Conservation (phyloP, 257 asterid genomes). For the Sherardia arvensis region DNA sequence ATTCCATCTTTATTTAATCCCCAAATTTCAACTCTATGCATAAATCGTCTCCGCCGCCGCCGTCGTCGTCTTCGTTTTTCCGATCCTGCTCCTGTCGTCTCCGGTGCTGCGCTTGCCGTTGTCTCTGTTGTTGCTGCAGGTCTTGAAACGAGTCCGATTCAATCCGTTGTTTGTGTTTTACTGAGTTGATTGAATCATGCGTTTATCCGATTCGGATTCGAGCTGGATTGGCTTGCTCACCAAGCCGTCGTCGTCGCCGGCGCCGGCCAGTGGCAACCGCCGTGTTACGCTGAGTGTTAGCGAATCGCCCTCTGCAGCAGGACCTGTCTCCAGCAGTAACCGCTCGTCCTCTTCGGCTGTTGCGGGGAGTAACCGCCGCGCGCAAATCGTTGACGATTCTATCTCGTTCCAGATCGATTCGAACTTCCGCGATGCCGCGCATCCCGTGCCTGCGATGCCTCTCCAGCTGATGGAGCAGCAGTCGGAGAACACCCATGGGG, state of each 20-base stretch:
- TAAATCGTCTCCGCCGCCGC: background rate
- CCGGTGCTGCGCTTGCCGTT: conserved; percentile 16
- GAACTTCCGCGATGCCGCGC: conserved; percentile 26
- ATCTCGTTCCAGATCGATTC: conserved; percentile 62
- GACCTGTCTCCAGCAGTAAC: background rate
- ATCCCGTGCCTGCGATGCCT: conserved; percentile 39
- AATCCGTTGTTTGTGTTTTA: background rate
- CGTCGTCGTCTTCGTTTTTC: conserved; percentile 4
- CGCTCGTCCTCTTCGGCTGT: background rate
- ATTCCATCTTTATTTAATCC: background rate
- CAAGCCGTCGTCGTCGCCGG: conserved; percentile 37
- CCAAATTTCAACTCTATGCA: background rate
- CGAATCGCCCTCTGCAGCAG: conserved; percentile 23
- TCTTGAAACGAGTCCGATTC: background rate
- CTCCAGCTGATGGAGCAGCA: conserved; percentile 62
- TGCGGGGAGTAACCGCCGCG: conserved; percentile 13
- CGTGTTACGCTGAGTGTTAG: conserved; percentile 31
- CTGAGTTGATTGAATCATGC: conserved; percentile 31
- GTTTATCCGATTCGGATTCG: conserved; percentile 46
- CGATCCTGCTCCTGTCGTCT: conserved; percentile 10
- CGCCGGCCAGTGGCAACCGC: conserved; percentile 9
- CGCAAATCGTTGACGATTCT: conserved; percentile 38
- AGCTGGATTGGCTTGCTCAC: conserved; percentile 49
- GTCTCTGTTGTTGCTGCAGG: conserved; percentile 15
- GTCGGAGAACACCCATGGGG: conserved; percentile 8